These are phyloP conservation scores for Hordeum marinum DNA, from an alignment of 176 grass and related monocot species.

Conservation along the genomic window DNA sequence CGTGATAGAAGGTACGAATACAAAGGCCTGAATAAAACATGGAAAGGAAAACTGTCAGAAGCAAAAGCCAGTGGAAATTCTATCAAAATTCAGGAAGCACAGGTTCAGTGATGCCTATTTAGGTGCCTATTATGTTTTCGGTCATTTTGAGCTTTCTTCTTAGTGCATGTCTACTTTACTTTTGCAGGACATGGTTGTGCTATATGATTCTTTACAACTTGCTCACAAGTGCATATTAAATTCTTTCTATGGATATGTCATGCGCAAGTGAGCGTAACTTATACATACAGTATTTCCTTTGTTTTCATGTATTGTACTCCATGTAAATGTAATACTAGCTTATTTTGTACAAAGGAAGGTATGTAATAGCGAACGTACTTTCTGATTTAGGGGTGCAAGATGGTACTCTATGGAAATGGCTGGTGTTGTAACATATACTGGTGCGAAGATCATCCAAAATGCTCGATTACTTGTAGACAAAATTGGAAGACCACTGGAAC, in stretches of 20 bases:
- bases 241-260: conserved; percentile 99
- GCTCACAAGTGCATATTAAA: conserved; percentile 99
- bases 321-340: not conserved
- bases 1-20: conserved; percentile 98
- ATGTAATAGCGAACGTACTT: conserved; percentile 15
- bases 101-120: conserved; percentile 45
- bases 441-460: conserved; percentile 98
- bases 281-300: conserved; percentile 8
- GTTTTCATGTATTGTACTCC: conserved; percentile 1
- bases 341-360: not conserved
- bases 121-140: not conserved
- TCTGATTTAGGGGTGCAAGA: conserved; percentile 82
- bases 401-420: conserved; percentile 99
- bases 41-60: conserved; percentile 90
- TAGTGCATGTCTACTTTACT: conserved; percentile 23
- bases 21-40: conserved; percentile 97
- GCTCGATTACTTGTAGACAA: conserved; percentile 90
- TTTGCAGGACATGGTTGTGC: conserved; percentile 96
- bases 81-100: conserved; percentile 98
- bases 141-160: conserved; percentile 23
- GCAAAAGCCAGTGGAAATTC: conserved; percentile 83
- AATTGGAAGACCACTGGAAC: conserved; percentile 92
- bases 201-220: conserved; percentile 97
- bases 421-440: conserved; percentile 98
- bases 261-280: conserved; percentile 85